These are phyloP conservation scores for Trichosanthes truncata DNA, from an alignment of 306 rosid genomes.

Conservation along the genomic window DNA sequence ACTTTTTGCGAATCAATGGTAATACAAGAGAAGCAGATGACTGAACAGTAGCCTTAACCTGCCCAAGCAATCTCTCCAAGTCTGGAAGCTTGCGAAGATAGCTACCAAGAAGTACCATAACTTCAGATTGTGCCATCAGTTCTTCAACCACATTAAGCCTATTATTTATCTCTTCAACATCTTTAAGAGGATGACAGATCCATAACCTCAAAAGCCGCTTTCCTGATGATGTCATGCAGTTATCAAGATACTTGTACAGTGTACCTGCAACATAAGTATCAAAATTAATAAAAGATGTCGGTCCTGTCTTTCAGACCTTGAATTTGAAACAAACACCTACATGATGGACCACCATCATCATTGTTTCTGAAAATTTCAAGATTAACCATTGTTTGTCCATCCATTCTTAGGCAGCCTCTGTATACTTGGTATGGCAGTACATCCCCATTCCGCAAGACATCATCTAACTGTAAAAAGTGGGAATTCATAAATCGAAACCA, in stretches of 20 bases:
- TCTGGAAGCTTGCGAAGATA: conserved; percentile 75
- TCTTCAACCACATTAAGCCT: conserved; percentile 74
- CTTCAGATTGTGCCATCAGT: conserved; percentile 44
- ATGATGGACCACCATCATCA: conserved; percentile 77
- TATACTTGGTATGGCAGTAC: conserved; percentile 72
- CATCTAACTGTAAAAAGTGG: conserved; percentile 47
- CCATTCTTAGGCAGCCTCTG: conserved; percentile 83
- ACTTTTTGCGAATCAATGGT: conserved; percentile 59
- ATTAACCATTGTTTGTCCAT: conserved; percentile 87
- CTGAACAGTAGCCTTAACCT: conserved; percentile 57
- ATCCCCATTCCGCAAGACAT: conserved; percentile 66
- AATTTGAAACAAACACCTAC: conserved; percentile 27
- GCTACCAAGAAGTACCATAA: conserved; percentile 47
- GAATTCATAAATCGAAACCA: background rate
- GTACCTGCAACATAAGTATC: conserved; percentile 52
- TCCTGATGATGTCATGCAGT: conserved; percentile 73
- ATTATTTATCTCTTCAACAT: conserved; percentile 52
- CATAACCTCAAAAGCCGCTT: conserved; percentile 81
- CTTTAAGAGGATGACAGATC: conserved; percentile 87
- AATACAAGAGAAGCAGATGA: conserved; percentile 54
- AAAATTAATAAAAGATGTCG: conserved; percentile 5
- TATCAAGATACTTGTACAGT: conserved; percentile 69
- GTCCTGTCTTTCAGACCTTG: background rate
- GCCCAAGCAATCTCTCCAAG: conserved; percentile 77
- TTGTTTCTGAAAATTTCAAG: conserved; percentile 82